Conservation (phyloP, 139 green algal genomes). For the Coccomyxa sp. region DNA sequence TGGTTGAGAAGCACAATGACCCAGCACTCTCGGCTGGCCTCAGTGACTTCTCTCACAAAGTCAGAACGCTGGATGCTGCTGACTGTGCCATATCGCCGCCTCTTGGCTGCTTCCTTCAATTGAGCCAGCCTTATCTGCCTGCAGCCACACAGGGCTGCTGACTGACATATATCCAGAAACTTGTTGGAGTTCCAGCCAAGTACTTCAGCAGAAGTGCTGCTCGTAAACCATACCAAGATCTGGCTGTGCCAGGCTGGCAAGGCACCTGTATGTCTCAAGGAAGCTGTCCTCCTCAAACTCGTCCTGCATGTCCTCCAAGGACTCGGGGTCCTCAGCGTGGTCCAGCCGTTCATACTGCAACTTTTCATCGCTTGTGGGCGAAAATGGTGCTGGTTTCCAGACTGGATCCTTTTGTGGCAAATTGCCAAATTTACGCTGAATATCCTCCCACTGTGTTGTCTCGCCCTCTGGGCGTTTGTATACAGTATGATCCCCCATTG, state of each 20-base stretch:
- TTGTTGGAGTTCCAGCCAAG: too few relatives aligned
- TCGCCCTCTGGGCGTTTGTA: constrained; percentile 63
- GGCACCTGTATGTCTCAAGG: constrained; percentile 66
- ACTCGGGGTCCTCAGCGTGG: constrained; percentile 39
- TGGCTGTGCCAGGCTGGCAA: too few relatives aligned
- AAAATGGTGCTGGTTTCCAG: constrained; percentile 59
- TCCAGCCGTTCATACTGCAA: constrained; percentile 50
- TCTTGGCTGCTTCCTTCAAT: constrained; percentile 37
- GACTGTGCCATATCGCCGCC: constrained; percentile 54
- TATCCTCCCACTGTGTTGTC: constrained; percentile 85
- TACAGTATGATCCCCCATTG: constrained; percentile 36
- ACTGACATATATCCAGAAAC: not conserved
- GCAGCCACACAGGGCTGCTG: constrained; percentile 2
- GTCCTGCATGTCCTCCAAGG: constrained; percentile 61
- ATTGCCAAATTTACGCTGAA: constrained; percentile 74
- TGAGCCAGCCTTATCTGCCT: constrained; percentile 69
- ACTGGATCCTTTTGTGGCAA: constrained; percentile 43
- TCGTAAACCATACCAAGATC: too few relatives aligned
- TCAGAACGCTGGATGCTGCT: constrained; percentile 62
- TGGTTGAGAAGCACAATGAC: constrained; percentile 86
- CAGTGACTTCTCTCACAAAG: constrained; percentile 80
- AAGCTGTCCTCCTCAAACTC: constrained; percentile 74
- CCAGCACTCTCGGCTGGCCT: constrained; percentile 63
- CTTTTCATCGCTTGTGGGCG: constrained; percentile 35
- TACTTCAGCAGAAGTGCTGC: too few relatives aligned